A percentile compares a stretch with the other conserved stretches of the same genome.
phyloP scores from a whole-genome alignment of 225 moss, liverwort and hornwort genomes.

The Anthoceros angustus region DNA sequence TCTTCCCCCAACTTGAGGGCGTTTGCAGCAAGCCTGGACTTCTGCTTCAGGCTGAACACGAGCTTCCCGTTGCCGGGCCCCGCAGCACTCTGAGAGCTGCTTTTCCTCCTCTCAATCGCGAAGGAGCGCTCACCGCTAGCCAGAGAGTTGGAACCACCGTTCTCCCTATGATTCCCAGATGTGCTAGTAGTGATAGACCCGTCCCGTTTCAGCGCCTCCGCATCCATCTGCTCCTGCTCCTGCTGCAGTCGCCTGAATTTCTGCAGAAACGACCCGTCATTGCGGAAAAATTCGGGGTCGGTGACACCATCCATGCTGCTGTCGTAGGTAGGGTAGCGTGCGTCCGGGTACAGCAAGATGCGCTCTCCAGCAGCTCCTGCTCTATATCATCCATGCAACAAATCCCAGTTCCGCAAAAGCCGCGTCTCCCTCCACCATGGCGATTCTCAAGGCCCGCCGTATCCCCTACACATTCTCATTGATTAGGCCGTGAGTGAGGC shows the following conservation, averaged over 20 bases:
- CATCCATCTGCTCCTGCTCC: slow-evolving; percentile 25
- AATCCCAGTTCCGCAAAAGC: neutral
- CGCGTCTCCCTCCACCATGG: neutral
- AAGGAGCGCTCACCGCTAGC: slow-evolving; percentile 20
- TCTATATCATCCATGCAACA: neutral
- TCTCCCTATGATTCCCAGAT: slow-evolving; percentile 15
- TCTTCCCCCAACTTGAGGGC: slow-evolving; percentile 75
- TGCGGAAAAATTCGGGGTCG: slow-evolving; percentile 55
- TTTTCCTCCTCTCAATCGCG: neutral
- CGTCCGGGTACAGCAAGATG: neutral
- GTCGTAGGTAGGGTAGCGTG: neutral
- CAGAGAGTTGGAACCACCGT: slow-evolving; percentile 23
- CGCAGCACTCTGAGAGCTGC: slow-evolving; percentile 12
- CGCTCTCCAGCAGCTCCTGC: neutral
- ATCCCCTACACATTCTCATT: too few species aligned
- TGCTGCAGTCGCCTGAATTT: slow-evolving; percentile 75
- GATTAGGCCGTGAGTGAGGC: too few species aligned
- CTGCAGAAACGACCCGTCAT: slow-evolving; percentile 87
- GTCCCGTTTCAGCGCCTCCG: slow-evolving; percentile 16
- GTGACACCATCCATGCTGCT: slow-evolving; percentile 6
- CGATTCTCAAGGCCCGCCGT: neutral
- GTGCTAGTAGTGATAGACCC: slow-evolving; percentile 14
- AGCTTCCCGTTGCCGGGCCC: slow-evolving; percentile 61
- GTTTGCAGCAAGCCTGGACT: slow-evolving; percentile 66
- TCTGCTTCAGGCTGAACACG: slow-evolving; percentile 90